Evolutionary conservation across 768 basidiomycete genomes (phyloP), one percentile per base, ranked within the genome.

Genomic region (Leucocoprinus sp.): DNA sequence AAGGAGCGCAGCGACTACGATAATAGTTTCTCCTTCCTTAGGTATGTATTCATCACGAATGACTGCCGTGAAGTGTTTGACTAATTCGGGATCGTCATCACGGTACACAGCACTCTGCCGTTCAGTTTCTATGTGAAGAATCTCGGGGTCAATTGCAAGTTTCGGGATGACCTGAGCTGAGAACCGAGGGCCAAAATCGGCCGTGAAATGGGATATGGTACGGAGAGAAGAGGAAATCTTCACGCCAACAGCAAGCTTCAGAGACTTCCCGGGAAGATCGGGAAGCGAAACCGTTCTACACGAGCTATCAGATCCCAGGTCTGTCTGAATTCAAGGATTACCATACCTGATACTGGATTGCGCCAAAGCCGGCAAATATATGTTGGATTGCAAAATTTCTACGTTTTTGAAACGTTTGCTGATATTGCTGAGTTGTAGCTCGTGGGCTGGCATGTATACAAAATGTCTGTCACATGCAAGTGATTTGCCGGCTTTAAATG

Each of bases 131-230:
- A 78, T 60, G 1, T 60, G 53, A 38, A 78, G 56, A 21, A 76
- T 65, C 0, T 55, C 54, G 6, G 57, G 59, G 45, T 80, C 62
- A 28, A 73, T 58, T 1, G 64, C 51, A n/a, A 78, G 61, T 46
- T 66, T 71, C 4, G 76, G 72, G 21, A 78, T 61, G 23, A 78
- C 57, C 1, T 72, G 67, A 5, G 56, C 48, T 21, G 75, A 76
- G 52, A 80, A 80, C 5, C 75, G 73, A 18, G 76, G 76, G 2
- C 74, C 76, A 52, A 77, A 72, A 52, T 75, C 62, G 19, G 76
- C 72, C 2, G 76, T 76, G 48, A 69, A 76, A 52, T 77, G 78
- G 34, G 78, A 76, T 41, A 80, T 76, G 2, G 77, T 80, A 41
- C 78, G 64, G 35, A 78, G 59, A 1, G 74, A 64, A 17, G 76